Evolutionary conservation across 2,329 filamentous ascomycete species (phyloP), one percentile per base, ranked within the genome.

Genomic region (Xylaria sp.): DNA sequence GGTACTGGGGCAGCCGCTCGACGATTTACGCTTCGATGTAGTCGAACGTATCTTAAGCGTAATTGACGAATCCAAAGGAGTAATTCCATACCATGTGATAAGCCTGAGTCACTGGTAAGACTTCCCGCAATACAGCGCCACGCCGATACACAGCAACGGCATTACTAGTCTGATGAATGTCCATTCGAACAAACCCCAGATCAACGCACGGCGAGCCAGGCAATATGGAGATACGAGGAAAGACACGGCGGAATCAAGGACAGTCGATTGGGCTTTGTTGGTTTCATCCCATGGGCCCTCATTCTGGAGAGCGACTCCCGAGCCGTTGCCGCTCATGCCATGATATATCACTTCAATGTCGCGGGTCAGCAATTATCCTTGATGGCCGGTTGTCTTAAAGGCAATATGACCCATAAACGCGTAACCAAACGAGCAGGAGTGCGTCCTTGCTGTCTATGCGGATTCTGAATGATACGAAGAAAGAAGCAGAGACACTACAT

Each of bases 11-110:
- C 4, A 69, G 21, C 11, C 67, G 64, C 39, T 65, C 69, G 9
- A 63, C 47, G 7, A 69, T 7, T 24, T 67, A 55, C 24, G 67
- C 64, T 54, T 71, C 67, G 6, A 57, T 47, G 24, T 65, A 60
- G 58, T 69, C 64, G 19, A 65, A 62, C 14, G 21, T 8, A 42
- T 69, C 67, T 61, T 64, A 65, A 1, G 42, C 27, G 11, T 53
- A 42, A 8, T 17, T 42, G 12, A 65, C 8, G 4, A 34, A 50
- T 6, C 48, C 3, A 0, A 58, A 34, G 12, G 59, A 14, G 19
- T 3, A 51, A 19, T 19, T 0, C 32, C 17, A 2, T 27, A 48
- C 45, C 21, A 11, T 21, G n/a, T 27, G 27, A 24, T 19, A 58
- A 3, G 19, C 45, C 7, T 24, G 36, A 27, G 36, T 19, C 7